A percentile compares a stretch with the other conserved stretches of the same genome.
phyloP scores from a whole-genome alignment of 2,329 filamentous ascomycete genomes.

The Pseudovirgaria hyperparasitica region DNA sequence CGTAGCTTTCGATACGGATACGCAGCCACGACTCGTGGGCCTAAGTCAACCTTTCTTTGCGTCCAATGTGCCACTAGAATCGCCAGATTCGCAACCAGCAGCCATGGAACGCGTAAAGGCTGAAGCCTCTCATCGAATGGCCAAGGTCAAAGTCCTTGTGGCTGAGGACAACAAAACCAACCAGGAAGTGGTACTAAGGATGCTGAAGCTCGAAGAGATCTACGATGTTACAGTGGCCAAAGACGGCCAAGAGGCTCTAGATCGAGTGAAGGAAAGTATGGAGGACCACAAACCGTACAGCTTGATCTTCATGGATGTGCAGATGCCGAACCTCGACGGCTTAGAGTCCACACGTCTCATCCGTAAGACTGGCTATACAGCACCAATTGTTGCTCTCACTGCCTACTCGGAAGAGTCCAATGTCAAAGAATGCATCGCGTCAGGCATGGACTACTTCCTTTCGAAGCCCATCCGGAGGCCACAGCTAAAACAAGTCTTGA shows the following conservation, averaged over 20 bases:
- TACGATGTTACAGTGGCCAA: constrained; percentile 82
- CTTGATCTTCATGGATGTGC: constrained; percentile 91
- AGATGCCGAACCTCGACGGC: constrained; percentile 87
- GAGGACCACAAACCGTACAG: constrained; percentile 60
- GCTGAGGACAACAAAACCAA: constrained; percentile 60
- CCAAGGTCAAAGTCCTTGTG: constrained; percentile 68
- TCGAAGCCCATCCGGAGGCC: constrained; percentile 65
- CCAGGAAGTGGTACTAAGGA: constrained; percentile 40
- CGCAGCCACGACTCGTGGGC: constrained; percentile 68
- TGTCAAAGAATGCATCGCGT: constrained; percentile 61
- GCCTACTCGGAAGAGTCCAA: constrained; percentile 88
- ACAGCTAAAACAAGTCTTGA: constrained; percentile 73
- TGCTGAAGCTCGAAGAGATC: constrained; percentile 65
- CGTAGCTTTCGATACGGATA: constrained; percentile 42
- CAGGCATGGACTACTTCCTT: constrained; percentile 86
- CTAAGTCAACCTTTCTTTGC: constrained; percentile 74
- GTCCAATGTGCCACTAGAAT: constrained; percentile 32
- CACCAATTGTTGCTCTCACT: constrained; percentile 81
- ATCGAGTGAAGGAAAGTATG: constrained; percentile 75
- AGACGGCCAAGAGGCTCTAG: constrained; percentile 64
- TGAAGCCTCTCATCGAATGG: constrained; percentile 40
- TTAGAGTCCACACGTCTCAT: constrained; percentile 78
- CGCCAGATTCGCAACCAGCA: constrained; percentile 48
- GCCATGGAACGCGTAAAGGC: constrained; percentile 53
- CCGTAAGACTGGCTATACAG: constrained; percentile 71